These are phyloP conservation scores for Scenedesmus sp. DNA, from an alignment of 163 green algal genomes.

Conservation along the genomic window DNA sequence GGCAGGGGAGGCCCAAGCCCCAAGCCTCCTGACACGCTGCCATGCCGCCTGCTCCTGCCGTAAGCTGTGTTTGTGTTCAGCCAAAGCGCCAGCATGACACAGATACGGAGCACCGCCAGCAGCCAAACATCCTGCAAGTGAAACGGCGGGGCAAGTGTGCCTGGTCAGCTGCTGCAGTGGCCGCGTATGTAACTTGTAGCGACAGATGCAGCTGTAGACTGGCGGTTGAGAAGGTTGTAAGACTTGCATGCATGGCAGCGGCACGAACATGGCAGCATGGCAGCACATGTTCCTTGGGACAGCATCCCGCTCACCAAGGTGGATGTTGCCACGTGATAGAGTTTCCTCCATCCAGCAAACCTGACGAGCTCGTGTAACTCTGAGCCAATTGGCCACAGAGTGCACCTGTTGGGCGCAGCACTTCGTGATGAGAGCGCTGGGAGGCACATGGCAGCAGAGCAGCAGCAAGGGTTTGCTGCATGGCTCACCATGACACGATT, in stretches of 20 bases:
- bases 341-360: constrained; percentile 38
- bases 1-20: neutral
- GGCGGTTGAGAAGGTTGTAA: constrained; percentile 31
- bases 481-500: neutral
- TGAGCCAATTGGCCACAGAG: constrained; percentile 41
- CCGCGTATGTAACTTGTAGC: too few relatives aligned
- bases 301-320: constrained; percentile 12
- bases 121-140: constrained; percentile 55
- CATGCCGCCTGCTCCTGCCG: neutral
- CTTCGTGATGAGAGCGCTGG: neutral
- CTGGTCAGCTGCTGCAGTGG: neutral
- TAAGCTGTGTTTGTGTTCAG: neutral
- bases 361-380: constrained; percentile 16
- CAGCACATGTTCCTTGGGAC: constrained; percentile 48
- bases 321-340: constrained; percentile 34
- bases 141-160: neutral
- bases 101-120: constrained; percentile 67
- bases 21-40: neutral
- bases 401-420: constrained; percentile 32
- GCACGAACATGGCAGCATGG: neutral
- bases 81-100: neutral
- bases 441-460: neutral
- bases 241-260: neutral
- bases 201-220: neutral
- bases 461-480: neutral